Base-by-base conservation (phyloP, 2,329 filamentous ascomycete species). In the Diaporthe australafricana region DNA sequence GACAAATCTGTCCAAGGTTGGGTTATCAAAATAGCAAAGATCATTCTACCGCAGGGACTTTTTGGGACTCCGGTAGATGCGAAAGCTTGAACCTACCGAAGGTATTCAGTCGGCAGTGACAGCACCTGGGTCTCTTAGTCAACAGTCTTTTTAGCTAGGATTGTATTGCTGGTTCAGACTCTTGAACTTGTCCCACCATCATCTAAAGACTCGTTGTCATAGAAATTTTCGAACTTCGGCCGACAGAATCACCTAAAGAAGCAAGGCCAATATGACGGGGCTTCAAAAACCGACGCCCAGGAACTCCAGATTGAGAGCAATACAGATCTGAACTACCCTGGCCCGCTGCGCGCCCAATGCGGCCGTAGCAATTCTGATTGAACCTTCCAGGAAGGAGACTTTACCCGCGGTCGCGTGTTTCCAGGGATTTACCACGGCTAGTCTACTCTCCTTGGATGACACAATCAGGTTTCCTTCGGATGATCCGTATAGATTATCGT, bases 391-490 rank as follows among this genome's bases (percentile, higher is more conserved):
- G 11, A 56, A 5, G n/a, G 12, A 38, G 38, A 14, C 9, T 45
- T 62, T 45, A 20, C 38, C 56, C 38, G n/a, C 56, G 16, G 38
- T 32, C n/a, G 25, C 22, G 45, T 42, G 12, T 45, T 45, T 45
- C 7, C 56, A 45, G 53, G 32, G 32, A 25, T 57, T 40, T 16
- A 27, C n/a, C 55, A 47, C 56, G 20, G 17, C 57, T 17, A 45
- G 40, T 47, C 40, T 32, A 32, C 38, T 62, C 25, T 62, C 20
- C 57, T 62, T 32, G 25, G 6, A 47, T 62, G 25, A 47, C 57
- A 62, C 38, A 62, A 47, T 62, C 57, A 47, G 25, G 27, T 63
- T 32, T 48, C 57, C 20, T 47, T 47, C 40, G 40, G 57, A 22
- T 63, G 57, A 35, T 63, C 6, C 17, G 40, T 17, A 20, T 32